Conservation (phyloP, 148 eudicot genomes). For the Oxyria digyna region DNA sequence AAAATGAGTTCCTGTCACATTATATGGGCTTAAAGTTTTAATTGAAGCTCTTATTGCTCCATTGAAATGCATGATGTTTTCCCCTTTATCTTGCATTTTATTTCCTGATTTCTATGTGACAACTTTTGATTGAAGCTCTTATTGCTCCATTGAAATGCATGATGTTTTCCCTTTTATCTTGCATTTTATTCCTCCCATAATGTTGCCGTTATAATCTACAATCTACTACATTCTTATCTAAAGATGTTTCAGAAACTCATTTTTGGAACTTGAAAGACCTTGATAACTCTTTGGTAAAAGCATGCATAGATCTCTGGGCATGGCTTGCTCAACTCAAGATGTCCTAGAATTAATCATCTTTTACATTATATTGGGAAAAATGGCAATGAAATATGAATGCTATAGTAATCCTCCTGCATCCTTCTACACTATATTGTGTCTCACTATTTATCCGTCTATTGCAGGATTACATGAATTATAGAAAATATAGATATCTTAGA, state of each 20-base stretch:
- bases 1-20: background rate
- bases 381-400: background rate
- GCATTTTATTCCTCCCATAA: background rate
- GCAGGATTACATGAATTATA: slow-evolving; percentile 97
- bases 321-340: background rate
- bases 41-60: background rate
- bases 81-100: background rate
- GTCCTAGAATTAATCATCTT: background rate
- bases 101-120: background rate
- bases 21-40: background rate
- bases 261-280: no score
- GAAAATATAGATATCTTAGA: slow-evolving; percentile 82
- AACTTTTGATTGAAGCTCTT: background rate
- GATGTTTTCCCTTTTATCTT: background rate
- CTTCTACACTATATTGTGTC: background rate
- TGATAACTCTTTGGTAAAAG: background rate
- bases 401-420: background rate
- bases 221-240: background rate
- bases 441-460: background rate
- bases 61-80: background rate
- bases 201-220: background rate
- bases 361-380: background rate
- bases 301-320: background rate
- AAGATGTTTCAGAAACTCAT: background rate
- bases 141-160: background rate